These are phyloP conservation scores for Podospora sp. DNA, from an alignment of 495 filamentous ascomycete genomes.

Conservation along the genomic window DNA sequence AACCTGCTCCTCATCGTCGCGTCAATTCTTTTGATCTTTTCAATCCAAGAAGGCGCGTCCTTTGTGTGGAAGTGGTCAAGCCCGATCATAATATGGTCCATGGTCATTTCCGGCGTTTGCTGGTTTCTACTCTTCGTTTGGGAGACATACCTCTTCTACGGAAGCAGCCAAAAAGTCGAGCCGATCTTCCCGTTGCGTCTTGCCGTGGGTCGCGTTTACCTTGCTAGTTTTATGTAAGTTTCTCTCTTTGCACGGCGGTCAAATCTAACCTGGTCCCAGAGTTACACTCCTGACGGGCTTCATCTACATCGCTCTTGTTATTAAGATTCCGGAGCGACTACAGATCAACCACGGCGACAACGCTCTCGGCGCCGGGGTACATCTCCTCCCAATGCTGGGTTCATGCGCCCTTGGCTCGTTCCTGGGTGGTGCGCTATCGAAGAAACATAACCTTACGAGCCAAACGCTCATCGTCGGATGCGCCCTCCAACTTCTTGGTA, in stretches of 20 bases:
- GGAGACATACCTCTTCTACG: constrained; percentile 45
- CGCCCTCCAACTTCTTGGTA: constrained; percentile 54
- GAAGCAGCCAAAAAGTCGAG: constrained; percentile 34
- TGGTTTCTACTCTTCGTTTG: constrained; percentile 52
- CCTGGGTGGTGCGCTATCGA: constrained; percentile 48
- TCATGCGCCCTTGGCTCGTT: constrained; percentile 55
- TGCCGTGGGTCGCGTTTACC: constrained; percentile 38
- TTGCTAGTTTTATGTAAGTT: constrained; percentile 47
- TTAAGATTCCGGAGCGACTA: constrained; percentile 63
- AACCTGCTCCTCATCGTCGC: constrained; percentile 55
- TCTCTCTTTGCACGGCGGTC: constrained; percentile 32
- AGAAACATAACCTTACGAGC: constrained; percentile 51
- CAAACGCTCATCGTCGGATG: constrained; percentile 53
- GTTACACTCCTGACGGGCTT: constrained; percentile 58
- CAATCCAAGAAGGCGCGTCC: constrained; percentile 59
- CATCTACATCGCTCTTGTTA: constrained; percentile 57
- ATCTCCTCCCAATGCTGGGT: constrained; percentile 60
- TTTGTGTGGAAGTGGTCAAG: constrained; percentile 50
- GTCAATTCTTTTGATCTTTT: constrained; percentile 59
- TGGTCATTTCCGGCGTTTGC: constrained; percentile 47
- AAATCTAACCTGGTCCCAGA: constrained; percentile 36
- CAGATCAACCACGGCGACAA: constrained; percentile 57
- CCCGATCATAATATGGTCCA: constrained; percentile 45
- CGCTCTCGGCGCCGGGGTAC: constrained; percentile 55
- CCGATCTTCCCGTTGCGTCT: constrained; percentile 49